phyloP scores from a whole-genome alignment of 2,329 filamentous ascomycete species.

The Ilyonectria robusta region DNA sequence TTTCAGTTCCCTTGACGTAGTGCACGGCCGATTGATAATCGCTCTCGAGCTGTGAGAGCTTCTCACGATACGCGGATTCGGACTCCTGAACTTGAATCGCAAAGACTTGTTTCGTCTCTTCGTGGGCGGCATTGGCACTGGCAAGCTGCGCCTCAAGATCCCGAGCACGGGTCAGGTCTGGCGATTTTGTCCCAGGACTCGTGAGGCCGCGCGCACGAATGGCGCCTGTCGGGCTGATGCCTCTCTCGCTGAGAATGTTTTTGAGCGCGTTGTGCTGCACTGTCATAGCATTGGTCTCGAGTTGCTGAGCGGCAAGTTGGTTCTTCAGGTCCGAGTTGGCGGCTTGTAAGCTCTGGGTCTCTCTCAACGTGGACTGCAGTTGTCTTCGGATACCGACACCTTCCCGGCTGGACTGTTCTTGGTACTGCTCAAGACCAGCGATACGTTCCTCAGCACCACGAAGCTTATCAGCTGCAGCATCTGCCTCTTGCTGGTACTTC shows the following conservation, averaged over 20 bases:
- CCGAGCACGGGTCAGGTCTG: conserved; percentile 82
- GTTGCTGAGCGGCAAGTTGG: conserved; percentile 86
- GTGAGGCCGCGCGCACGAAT: conserved; percentile 81
- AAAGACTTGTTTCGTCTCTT: conserved; percentile 85
- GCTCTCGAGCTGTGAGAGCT: conserved; percentile 92
- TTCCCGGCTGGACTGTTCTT: conserved; percentile 96
- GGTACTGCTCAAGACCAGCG: conserved; percentile 94
- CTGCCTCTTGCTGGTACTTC: conserved; percentile 91
- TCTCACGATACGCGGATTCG: conserved; percentile 92
- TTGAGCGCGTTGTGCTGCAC: conserved; percentile 96
- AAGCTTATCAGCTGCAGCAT: conserved; percentile 88
- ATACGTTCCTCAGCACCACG: conserved; percentile 96
- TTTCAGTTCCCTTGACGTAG: conserved; percentile 98
- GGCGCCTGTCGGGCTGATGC: conserved; percentile 82
- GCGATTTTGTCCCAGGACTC: conserved; percentile 79
- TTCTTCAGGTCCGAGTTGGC: conserved; percentile 87
- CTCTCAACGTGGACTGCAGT: conserved; percentile 85
- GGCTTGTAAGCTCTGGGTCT: conserved; percentile 85
- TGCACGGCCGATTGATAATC: conserved; percentile 98
- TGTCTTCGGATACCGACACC: conserved; percentile 91
- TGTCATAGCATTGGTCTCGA: conserved; percentile 93
- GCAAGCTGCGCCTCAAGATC: conserved; percentile 93
- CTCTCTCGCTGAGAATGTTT: conserved; percentile 90
- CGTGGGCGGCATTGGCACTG: conserved; percentile 81
- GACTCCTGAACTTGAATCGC: conserved; percentile 87